Base-by-base conservation (phyloP, 805 yeast species). In the Ogataea polymorpha region DNA sequence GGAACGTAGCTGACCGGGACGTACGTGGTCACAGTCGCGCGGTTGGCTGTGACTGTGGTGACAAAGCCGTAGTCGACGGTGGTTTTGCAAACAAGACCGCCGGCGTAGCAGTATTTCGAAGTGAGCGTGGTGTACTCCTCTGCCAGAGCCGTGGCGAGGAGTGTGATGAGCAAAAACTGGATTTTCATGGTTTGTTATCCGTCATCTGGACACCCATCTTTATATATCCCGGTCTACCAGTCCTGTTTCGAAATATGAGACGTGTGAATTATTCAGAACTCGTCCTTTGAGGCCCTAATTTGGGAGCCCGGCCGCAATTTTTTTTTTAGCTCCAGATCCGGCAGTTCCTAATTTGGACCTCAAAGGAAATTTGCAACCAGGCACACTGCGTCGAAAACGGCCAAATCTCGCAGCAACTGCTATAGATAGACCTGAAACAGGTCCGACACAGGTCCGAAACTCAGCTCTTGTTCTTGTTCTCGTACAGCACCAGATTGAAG, bases 401-500 rank as follows among this genome's bases (percentile, higher is more conserved):
- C 21, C 21, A 9, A 20, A 20, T 20, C 3, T 20, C 21, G 21
- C 9, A 7, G 21, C 21, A 7, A 20, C 7, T 35, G 16, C 32
- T 27, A 35, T 13, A 33, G 24, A 23, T 33, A 33, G 14, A 10
- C n/a, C 23, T 35, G 35, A 40, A 32, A 42, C 34, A 31, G 17
- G 5, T 16, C 29, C 18, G 33, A 41, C 32, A 39, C 35, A 41
- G 53, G 39, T 20, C 9, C 21, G 9, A 20, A 20, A 23, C 29
- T 26, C 29, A 26, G 16, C 15, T 14, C 33, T 44, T 46, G 24
- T 28, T 44, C 6, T 45, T 44, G 18, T 49, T 44, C 29, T 57
- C 59, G 39, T 51, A 58, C 25, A 55, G 47, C 21, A 55, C 58
- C 34, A 71, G 43, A 48, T 72, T 70, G 51, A 66, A 63, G 39